Evolutionary conservation across 176 grass and related monocot genomes (phyloP), one percentile per base, ranked within the genome.

Genomic region (Carex cristatella): DNA sequence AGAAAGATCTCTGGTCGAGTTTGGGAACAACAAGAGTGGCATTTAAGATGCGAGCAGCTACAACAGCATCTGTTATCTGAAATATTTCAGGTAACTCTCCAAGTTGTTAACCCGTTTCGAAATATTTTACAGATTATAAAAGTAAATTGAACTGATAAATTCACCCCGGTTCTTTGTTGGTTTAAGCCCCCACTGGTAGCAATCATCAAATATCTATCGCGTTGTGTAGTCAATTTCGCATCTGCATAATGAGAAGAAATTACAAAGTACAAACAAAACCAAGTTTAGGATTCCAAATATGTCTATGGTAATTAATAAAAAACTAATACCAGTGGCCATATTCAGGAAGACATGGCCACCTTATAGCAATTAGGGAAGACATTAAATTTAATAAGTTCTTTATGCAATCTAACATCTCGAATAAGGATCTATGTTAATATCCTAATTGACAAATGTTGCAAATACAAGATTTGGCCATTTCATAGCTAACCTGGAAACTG

Each of bases 161-260:
- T 98, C 66, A 98, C 96, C 86, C 96, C 96, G 84, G 96, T 99
- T 98, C 96, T 88, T 60, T 98, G 96, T 84, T 99, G 96, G 86
- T 95, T 99, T 80, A 99, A 80, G 32, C 96, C 96, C 61, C 93
- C 96, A 85, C 96, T 99, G 40, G 96, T 98, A 84, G 86, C 93
- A 38, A 98, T 95, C 90, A 95, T 94, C 86, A 98, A 91, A 90
- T 92, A 94, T 76, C 88, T 91, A 65, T 95, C 79, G 69, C 81
- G 87, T 31, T 88, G 60, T 54, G 96, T 95, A 46, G 58, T 87
- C 66, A 83, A 83, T 81, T 91, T 86, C 59, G 93, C 90, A 85
- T 87, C 96, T 95, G 87, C 83, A 91, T 32, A 92, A 83, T 69
- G 79, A 82, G 60, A 85, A 90, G 79, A 49, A 78, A 10, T 18